Evolutionary conservation across 805 yeast species (phyloP).

Genomic region (Candida easanensis): DNA sequence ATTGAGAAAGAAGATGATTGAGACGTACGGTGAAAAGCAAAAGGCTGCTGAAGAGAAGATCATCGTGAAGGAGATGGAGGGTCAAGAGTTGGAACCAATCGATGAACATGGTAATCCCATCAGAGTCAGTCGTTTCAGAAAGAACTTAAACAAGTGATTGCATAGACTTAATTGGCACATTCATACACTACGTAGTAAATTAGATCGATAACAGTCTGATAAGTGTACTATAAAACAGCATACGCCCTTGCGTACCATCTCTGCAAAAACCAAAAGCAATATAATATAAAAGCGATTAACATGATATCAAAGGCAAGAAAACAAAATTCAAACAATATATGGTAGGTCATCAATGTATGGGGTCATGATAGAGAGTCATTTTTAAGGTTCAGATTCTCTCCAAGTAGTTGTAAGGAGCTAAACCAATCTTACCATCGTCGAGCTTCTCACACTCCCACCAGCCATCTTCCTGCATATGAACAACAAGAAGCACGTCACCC

Average conservation of each 20-base stretch:
- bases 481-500: conserved; percentile 51
- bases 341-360: background rate
- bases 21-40: conserved; percentile 22
- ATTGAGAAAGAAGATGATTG: conserved; percentile 30
- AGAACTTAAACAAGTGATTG: conserved; percentile 25
- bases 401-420: conserved; percentile 63
- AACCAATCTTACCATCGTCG: conserved; percentile 39
- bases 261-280: no score
- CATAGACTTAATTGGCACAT: no score
- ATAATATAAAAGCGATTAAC: no score
- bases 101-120: conserved; percentile 61
- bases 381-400: conserved; percentile 15
- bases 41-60: conserved; percentile 3
- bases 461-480: conserved; percentile 63
- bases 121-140: conserved; percentile 65
- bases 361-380: background rate
- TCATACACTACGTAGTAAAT: no score
- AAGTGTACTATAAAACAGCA: background rate
- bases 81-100: conserved; percentile 61
- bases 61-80: conserved; percentile 38
- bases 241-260: no score
- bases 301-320: no score
- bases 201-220: no score
- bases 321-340: background rate
- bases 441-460: conserved; percentile 73